phyloP scores from a whole-genome alignment of 2,329 filamentous ascomycete genomes.

The Cercospora beticola region DNA sequence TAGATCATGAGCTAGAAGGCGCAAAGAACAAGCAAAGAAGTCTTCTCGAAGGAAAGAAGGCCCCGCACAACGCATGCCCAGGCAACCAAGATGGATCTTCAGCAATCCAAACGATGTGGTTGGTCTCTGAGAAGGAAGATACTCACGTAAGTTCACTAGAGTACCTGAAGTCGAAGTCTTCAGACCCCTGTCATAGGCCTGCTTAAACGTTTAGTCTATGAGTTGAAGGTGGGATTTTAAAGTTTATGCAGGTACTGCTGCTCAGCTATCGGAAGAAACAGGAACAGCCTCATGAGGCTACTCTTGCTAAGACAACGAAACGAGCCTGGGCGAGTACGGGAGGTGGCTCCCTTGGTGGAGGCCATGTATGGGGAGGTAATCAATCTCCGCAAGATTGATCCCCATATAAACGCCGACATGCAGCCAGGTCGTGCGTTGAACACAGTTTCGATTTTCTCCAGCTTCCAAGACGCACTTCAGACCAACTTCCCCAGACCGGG shows the following conservation, averaged over 20 bases:
- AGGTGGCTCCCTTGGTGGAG: not conserved
- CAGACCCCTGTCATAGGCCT: not conserved
- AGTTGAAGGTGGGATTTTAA: conserved; percentile 11
- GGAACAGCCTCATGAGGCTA: conserved; percentile 10
- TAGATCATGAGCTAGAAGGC: conserved; percentile 2
- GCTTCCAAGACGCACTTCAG: conserved; percentile 1
- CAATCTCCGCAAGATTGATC: not conserved
- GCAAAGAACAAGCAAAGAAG: not conserved
- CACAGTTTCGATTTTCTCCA: not conserved
- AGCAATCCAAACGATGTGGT: not conserved
- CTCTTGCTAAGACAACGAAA: conserved; percentile 4
- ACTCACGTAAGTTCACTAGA: not conserved
- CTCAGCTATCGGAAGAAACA: conserved; percentile 12
- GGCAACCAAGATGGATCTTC: not conserved
- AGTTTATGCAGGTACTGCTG: conserved; percentile 5
- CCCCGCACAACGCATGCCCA: not conserved
- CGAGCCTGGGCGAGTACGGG: not conserved
- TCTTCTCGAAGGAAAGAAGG: not conserved
- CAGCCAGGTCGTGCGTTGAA: not conserved
- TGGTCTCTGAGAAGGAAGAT: not conserved
- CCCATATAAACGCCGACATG: conserved; percentile 1
- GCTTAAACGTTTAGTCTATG: conserved; percentile 10
- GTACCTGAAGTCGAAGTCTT: not conserved
- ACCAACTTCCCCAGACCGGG: not conserved
- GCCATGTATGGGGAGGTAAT: not conserved